Base-by-base conservation (phyloP, 164 flowering plant genomes). In the Piper betle region DNA sequence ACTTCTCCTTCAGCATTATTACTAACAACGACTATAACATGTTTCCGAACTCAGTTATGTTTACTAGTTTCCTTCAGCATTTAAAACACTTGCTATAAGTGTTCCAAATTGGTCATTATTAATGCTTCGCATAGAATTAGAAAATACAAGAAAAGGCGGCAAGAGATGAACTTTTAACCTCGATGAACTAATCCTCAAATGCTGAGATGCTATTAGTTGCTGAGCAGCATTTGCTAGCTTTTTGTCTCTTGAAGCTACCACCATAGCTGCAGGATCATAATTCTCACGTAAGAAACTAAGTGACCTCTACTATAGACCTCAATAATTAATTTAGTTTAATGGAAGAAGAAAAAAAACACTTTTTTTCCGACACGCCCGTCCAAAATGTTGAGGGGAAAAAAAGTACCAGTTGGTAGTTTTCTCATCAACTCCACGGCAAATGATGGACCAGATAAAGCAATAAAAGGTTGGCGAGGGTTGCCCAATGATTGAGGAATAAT, bases 381-480 rank as follows among this genome's bases (percentile, higher is more conserved):
- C 13, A 19, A 16, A 4, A 42, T 46, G 46, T 71, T 52, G 10
- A 25, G 33, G 33, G 2, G 2, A 19, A 52, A 16, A 2, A 37
- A 33, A 20, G 54, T 8, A 88, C 98, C 96, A 81, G 98, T 92
- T 53, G 98, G 98, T 68, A 92, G 75, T 64, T 82, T 82, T 67
- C 80, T 89, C 96, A 87, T 89, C 76, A 92, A 65, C 73, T 92
- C 96, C 62, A 73, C 55, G 6, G 96, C 88, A 78, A 92, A 92
- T 19, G 98, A 89, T 67, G 96, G 98, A 19, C 98, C 98, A n/a
- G 98, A 92, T 18, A 92, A 74, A 41, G 86, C 88, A 69, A 85
- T 57, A 75, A 82, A 85, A 63, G 98, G 98, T 67, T 92, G 98
- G 17, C 93, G 82, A 69, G 95, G 86, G 78, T 87, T 89, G 65